phyloP scores from a whole-genome alignment of 352 stramenopile genomes.

The Phytophthora pluvialis region DNA sequence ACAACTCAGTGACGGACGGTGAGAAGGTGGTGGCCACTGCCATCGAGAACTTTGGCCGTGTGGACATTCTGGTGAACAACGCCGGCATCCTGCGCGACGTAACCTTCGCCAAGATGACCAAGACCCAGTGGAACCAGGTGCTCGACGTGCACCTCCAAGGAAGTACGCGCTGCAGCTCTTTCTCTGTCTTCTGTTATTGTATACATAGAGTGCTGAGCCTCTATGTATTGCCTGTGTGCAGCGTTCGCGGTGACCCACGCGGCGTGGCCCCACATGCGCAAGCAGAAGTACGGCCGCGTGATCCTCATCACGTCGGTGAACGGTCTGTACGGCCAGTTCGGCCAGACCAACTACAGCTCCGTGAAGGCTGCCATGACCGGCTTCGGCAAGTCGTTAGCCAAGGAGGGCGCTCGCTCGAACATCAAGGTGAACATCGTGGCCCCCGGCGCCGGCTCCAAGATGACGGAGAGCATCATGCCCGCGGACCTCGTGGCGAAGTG shows the following conservation, averaged over 20 bases:
- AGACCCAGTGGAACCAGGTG: slow-evolving; percentile 89
- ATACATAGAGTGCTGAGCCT: background rate
- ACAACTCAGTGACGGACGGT: slow-evolving; percentile 87
- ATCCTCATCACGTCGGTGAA: slow-evolving; percentile 89
- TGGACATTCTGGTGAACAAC: slow-evolving; percentile 94
- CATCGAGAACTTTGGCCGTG: slow-evolving; percentile 70
- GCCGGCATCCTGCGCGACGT: slow-evolving; percentile 94
- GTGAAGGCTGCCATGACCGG: slow-evolving; percentile 94
- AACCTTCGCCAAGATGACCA: slow-evolving; percentile 91
- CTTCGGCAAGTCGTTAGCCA: slow-evolving; percentile 91
- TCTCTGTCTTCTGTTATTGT: background rate
- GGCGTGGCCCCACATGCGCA: slow-evolving; percentile 88
- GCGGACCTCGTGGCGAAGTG: slow-evolving; percentile 82
- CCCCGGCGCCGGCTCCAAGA: slow-evolving; percentile 84
- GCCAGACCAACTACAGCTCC: slow-evolving; percentile 91
- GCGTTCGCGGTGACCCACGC: slow-evolving; percentile 85
- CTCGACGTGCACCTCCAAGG: slow-evolving; percentile 86
- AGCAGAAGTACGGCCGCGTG: slow-evolving; percentile 90
- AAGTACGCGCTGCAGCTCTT: slow-evolving; percentile 38
- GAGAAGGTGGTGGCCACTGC: slow-evolving; percentile 82
- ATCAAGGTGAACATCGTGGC: slow-evolving; percentile 92
- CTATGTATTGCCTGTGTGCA: slow-evolving; percentile 24
- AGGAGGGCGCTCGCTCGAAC: slow-evolving; percentile 82
- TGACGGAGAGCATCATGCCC: slow-evolving; percentile 89
- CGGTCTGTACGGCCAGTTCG: slow-evolving; percentile 91